These are phyloP conservation scores for Chlorella sp. DNA, from an alignment of 139 green algal species.

Conservation along the genomic window DNA sequence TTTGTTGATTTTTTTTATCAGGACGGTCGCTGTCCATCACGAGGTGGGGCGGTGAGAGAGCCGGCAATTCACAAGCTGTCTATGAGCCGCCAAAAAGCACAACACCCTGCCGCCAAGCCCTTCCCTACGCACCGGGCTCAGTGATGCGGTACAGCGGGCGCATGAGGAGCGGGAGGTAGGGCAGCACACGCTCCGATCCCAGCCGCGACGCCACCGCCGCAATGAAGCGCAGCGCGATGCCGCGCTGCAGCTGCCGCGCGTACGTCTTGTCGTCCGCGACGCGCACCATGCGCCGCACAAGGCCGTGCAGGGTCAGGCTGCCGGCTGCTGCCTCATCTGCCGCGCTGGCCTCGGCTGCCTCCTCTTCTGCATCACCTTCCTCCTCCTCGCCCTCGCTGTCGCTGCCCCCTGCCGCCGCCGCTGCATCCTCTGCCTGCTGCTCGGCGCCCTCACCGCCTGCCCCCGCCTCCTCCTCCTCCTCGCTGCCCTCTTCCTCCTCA, in stretches of 20 bases:
- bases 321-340: conserved; percentile 5
- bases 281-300: conserved; percentile 74
- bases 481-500: conserved; percentile 30
- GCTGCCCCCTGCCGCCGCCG: conserved; percentile 16
- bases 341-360: conserved; percentile 7
- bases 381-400: conserved; percentile 47
- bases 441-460: conserved; percentile 38
- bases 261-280: conserved; percentile 73
- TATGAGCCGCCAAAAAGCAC: too few relatives aligned
- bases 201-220: conserved; percentile 72
- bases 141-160: conserved; percentile 84
- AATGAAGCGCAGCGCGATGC: conserved; percentile 80
- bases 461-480: conserved; percentile 36
- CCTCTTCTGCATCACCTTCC: conserved; percentile 33
- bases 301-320: conserved; percentile 67
- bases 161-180: conserved; percentile 76
- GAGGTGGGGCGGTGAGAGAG: too few relatives aligned
- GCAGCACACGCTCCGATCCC: conserved; percentile 51
- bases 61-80: too few relatives aligned
- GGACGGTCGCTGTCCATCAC: too few relatives aligned
- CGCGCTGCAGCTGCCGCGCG: conserved; percentile 55
- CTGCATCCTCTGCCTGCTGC: conserved; percentile 18
- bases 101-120: too few relatives aligned
- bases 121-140: conserved; percentile 50
- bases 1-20: too few relatives aligned